A percentile compares a stretch with the other conserved stretches of the same genome.
Evolutionary conservation across 192 early-diverging fungal genomes (phyloP).

Genomic region (Podila minutissima): DNA sequence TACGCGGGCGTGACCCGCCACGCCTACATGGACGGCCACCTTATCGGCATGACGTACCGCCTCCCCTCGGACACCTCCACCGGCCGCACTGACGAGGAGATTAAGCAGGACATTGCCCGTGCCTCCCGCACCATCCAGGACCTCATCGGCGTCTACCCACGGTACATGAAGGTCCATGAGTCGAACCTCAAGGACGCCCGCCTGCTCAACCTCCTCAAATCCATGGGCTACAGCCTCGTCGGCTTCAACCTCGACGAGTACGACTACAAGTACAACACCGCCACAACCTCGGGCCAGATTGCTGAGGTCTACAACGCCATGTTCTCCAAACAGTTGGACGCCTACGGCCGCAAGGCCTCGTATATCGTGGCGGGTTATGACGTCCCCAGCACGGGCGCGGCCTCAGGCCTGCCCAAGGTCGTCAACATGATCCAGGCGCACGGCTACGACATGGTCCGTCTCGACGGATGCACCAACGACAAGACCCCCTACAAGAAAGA

Average conservation of each 20-base stretch:
- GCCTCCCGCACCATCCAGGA: conserved; percentile 58
- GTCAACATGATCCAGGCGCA: conserved; percentile 53
- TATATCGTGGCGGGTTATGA: conserved; percentile 60
- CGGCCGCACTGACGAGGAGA: conserved; percentile 47
- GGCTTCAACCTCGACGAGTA: conserved; percentile 61
- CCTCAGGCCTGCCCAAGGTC: conserved; percentile 54
- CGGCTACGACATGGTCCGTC: conserved; percentile 62
- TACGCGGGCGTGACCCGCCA: conserved; percentile 61
- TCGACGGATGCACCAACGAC: conserved; percentile 63
- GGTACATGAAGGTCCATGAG: conserved; percentile 60
- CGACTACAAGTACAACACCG: conserved; percentile 59
- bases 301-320: conserved; percentile 54
- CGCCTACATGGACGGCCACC: conserved; percentile 62
- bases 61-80: conserved; percentile 54
- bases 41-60: conserved; percentile 66
- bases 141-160: conserved; percentile 61
- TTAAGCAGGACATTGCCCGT: conserved; percentile 52
- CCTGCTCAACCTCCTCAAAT: conserved; percentile 46
- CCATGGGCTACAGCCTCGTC: conserved; percentile 55
- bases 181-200: conserved; percentile 53
- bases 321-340: conserved; percentile 58
- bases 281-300: conserved; percentile 32
- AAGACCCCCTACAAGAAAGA: conserved; percentile 59
- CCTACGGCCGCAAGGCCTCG: conserved; percentile 58
- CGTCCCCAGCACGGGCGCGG: conserved; percentile 59